These are phyloP conservation scores for Choanephora cucurbitarum DNA, from an alignment of 371 early-diverging fungal genomes.

Conservation along the genomic window DNA sequence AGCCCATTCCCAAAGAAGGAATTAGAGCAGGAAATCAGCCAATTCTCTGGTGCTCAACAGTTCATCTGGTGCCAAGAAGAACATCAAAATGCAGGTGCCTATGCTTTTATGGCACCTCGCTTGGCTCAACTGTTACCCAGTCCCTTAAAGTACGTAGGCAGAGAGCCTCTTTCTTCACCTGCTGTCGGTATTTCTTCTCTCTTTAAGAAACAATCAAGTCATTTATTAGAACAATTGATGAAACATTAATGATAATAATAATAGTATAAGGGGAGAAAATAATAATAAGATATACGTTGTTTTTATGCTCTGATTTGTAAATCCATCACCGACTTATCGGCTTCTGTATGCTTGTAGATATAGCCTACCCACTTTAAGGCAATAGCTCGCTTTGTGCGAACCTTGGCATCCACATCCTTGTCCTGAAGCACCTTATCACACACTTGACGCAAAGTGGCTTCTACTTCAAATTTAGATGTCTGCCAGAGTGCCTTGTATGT, in stretches of 20 bases:
- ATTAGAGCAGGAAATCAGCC: conserved; percentile 62
- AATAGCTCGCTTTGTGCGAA: conserved; percentile 43
- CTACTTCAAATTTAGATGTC: conserved; percentile 92
- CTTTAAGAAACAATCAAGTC: conserved; percentile 38
- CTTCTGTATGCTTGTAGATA: conserved; percentile 49
- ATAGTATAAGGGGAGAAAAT: not conserved
- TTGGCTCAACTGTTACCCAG: conserved; percentile 70
- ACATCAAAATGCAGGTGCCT: conserved; percentile 92
- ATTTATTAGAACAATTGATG: conserved; percentile 34
- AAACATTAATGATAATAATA: not conserved
- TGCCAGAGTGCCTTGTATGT: conserved; percentile 92
- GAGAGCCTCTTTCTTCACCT: conserved; percentile 73
- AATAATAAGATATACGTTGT: not conserved
- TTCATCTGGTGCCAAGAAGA: conserved; percentile 96
- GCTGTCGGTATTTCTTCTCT: conserved; percentile 67
- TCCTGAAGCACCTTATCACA: conserved; percentile 86
- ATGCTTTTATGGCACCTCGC: conserved; percentile 84
- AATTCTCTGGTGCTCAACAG: conserved; percentile 67
- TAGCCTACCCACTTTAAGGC: conserved; percentile 50
- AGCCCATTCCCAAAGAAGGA: conserved; percentile 89
- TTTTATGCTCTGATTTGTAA: conserved; percentile 25
- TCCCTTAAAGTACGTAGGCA: conserved; percentile 68
- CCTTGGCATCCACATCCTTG: conserved; percentile 36
- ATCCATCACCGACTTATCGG: conserved; percentile 37
- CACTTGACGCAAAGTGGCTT: conserved; percentile 80